Conservation (phyloP, 768 basidiomycete genomes). For the Boletellus ananas region DNA sequence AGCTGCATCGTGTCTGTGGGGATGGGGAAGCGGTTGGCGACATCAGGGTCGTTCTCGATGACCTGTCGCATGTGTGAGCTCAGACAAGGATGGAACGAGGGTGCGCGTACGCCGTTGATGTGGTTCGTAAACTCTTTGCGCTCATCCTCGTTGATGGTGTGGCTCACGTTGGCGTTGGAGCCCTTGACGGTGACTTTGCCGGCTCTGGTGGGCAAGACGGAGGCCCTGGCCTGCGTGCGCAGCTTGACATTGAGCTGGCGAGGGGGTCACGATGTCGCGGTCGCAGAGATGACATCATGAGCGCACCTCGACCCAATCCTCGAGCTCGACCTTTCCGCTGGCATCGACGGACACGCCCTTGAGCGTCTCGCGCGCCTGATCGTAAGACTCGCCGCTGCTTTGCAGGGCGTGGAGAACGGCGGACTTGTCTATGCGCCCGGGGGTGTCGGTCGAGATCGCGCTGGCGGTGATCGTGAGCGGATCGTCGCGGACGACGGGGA, state of each 20-base stretch:
- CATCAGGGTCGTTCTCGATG: slow-evolving; percentile 85
- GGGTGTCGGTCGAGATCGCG: slow-evolving; percentile 70
- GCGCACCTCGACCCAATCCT: slow-evolving; percentile 95
- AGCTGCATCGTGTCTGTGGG: slow-evolving; percentile 97
- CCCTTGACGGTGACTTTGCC: slow-evolving; percentile 95
- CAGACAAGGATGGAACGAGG: background rate
- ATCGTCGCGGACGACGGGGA: background rate
- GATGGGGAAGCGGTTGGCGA: slow-evolving; percentile 80
- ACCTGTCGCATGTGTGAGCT: slow-evolving; percentile 49
- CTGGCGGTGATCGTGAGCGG: slow-evolving; percentile 36
- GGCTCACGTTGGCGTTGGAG: slow-evolving; percentile 91
- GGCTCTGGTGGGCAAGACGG: slow-evolving; percentile 56
- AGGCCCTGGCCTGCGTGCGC: slow-evolving; percentile 43
- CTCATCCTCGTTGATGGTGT: slow-evolving; percentile 98
- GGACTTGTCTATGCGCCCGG: slow-evolving; percentile 81
- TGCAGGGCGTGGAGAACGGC: slow-evolving; percentile 77
- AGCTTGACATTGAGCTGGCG: slow-evolving; percentile 79
- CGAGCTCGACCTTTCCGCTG: slow-evolving; percentile 92
- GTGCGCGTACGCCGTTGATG: slow-evolving; percentile 78
- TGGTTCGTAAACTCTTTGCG: slow-evolving; percentile 95
- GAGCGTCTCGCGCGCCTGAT: slow-evolving; percentile 82
- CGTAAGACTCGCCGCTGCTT: slow-evolving; percentile 82
- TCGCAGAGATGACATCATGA: slow-evolving; percentile 20
- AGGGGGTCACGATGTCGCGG: slow-evolving; percentile 9
- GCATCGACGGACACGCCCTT: slow-evolving; percentile 94